These are phyloP conservation scores for Corymbia maculata DNA, from an alignment of 345 rosid genomes.

Conservation along the genomic window DNA sequence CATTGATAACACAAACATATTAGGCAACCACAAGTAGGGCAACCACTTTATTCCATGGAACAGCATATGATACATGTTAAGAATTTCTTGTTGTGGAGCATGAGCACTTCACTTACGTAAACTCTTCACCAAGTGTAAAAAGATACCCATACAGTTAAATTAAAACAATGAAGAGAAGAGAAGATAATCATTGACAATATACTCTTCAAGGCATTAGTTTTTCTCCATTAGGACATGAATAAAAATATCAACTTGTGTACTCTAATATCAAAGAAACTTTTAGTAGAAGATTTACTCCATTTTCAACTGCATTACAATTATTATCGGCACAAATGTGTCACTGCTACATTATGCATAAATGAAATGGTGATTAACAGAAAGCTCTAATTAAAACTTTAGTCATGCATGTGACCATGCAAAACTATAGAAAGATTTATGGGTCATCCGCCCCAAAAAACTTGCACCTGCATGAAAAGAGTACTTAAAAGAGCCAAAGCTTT, in stretches of 20 bases:
- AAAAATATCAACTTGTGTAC: background rate
- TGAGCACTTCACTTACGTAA: background rate
- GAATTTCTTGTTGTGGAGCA: background rate
- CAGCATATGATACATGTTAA: background rate
- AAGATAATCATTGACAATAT: background rate
- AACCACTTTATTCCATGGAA: background rate
- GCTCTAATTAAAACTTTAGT: background rate
- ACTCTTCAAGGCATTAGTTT: background rate
- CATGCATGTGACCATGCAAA: background rate
- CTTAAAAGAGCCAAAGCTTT: background rate
- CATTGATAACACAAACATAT: background rate
- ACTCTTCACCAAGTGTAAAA: background rate
- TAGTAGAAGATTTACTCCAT: background rate
- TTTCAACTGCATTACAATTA: background rate
- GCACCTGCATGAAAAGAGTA: background rate
- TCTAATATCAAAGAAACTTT: background rate
- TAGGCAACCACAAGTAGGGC: background rate
- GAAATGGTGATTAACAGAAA: background rate
- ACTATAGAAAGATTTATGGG: background rate
- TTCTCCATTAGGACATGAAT: background rate
- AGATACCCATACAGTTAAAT: background rate
- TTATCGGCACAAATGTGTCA: background rate
- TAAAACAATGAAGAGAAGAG: background rate
- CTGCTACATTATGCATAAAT: background rate
- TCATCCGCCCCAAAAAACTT: background rate